Evolutionary conservation across 331 rosid genomes (phyloP).

Genomic region (Malus hybrid): DNA sequence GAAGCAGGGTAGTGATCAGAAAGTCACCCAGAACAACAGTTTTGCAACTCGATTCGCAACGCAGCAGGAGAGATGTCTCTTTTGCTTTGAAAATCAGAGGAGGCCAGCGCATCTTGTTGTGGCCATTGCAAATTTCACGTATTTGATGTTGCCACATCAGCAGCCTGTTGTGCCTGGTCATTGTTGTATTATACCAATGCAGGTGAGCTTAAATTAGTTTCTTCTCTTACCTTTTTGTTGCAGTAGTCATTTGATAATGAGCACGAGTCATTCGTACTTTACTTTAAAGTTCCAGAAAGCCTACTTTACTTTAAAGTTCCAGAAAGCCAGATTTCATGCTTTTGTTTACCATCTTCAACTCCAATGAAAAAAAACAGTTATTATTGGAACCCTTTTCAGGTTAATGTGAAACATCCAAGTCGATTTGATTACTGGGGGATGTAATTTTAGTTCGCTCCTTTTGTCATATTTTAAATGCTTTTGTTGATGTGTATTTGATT

Average conservation of each 20-base stretch:
- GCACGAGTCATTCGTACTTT: not conserved
- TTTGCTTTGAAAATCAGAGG: constrained; percentile 71
- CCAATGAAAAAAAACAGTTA: not conserved
- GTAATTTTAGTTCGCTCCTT: not conserved
- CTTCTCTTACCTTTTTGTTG: not conserved
- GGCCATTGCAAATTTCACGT: constrained; percentile 69
- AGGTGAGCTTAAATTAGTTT: constrained; percentile 34
- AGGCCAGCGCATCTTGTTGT: constrained; percentile 77
- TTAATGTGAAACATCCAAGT: not conserved
- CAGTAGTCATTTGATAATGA: not conserved
- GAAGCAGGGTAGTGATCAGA: constrained; percentile 45
- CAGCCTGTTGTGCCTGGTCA: constrained; percentile 84
- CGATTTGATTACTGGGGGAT: not conserved
- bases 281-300: too few species aligned
- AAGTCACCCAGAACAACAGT: constrained; percentile 31
- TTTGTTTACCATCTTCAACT: not conserved
- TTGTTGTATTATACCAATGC: constrained; percentile 85
- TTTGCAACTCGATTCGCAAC: constrained; percentile 38
- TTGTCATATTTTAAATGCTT: constrained; percentile 8
- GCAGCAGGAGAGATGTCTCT: constrained; percentile 73
- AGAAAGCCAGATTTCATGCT: too few species aligned
- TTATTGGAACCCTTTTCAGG: not conserved
- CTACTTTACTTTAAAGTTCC: not conserved
- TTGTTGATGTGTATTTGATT: not conserved
- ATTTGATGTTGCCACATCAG: constrained; percentile 84